Percentiles rank a stretch among this genome's conserved stretches.
Evolutionary conservation across 768 basidiomycete genomes (phyloP).

Genomic region (Mycena rebaudengoi): DNA sequence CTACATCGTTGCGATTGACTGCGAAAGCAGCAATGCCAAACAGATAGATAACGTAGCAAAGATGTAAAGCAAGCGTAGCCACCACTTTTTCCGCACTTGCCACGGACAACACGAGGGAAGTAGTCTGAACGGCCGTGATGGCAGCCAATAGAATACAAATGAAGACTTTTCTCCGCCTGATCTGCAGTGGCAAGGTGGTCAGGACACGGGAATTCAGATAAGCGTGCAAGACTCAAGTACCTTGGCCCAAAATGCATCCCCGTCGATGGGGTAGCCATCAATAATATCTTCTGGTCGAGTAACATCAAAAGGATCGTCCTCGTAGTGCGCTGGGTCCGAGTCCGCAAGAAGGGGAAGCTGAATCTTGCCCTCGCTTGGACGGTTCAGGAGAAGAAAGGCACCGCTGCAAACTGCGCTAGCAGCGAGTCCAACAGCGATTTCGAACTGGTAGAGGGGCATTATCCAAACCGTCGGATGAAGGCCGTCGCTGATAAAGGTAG

Average conservation of each 20-base stretch:
- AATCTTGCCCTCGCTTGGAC: constrained; percentile 58
- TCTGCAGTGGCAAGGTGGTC: constrained; percentile 45
- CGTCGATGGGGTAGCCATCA: constrained; percentile 73
- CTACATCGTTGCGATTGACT: constrained; percentile 52
- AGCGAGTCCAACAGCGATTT: constrained; percentile 58
- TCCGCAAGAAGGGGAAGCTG: constrained; percentile 50
- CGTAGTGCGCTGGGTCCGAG: constrained; percentile 33
- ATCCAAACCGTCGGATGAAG: too few relatives aligned
- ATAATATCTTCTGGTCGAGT: constrained; percentile 72
- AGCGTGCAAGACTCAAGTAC: constrained; percentile 40
- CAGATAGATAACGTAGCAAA: constrained; percentile 67
- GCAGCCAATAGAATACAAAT: constrained; percentile 54
- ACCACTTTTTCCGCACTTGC: constrained; percentile 40
- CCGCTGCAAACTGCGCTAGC: constrained; percentile 54
- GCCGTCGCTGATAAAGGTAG: too few relatives aligned
- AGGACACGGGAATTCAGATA: not conserved
- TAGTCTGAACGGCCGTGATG: constrained; percentile 59
- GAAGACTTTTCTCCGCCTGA: constrained; percentile 65
- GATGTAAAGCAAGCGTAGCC: constrained; percentile 52
- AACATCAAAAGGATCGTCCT: constrained; percentile 74
- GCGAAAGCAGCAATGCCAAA: constrained; percentile 60
- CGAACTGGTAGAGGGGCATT: constrained; percentile 73
- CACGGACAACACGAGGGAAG: constrained; percentile 64
- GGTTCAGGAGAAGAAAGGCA: constrained; percentile 48
- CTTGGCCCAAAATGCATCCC: constrained; percentile 65